A percentile compares a stretch with the other conserved stretches of the same genome.
These are phyloP conservation scores for Geotrichum fermentans DNA, from an alignment of 1,139 yeast genomes.

Conservation along the genomic window DNA sequence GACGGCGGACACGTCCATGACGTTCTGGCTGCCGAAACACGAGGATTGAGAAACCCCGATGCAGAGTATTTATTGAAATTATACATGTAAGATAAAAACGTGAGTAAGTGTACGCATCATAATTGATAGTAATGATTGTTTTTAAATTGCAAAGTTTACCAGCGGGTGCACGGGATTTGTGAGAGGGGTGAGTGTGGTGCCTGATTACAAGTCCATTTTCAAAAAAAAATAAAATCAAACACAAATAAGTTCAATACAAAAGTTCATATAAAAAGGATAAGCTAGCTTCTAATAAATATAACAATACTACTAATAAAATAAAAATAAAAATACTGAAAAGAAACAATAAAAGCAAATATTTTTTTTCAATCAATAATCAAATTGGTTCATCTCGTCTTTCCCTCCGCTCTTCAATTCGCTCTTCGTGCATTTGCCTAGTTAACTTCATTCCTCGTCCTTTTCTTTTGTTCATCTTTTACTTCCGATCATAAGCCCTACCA, in stretches of 20 bases:
- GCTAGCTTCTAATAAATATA: neutral
- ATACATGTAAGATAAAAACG: too few species aligned
- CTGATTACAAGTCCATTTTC: neutral
- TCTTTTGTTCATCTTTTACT: too few species aligned
- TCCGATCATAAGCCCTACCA: too few species aligned
- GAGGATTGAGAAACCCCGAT: neutral
- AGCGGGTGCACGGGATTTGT: too few species aligned
- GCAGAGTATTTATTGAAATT: too few species aligned
- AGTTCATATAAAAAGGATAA: neutral
- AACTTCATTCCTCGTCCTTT: neutral
- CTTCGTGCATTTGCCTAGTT: neutral
- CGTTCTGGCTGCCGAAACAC: constrained; percentile 38
- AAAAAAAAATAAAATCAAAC: neutral
- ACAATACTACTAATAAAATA: too few species aligned
- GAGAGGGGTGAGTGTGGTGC: too few species aligned
- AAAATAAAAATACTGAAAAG: neutral
- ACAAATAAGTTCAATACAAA: neutral
- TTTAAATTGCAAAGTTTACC: too few species aligned
- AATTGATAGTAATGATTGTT: too few species aligned
- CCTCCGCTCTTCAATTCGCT: neutral
- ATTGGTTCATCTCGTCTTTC: too few species aligned
- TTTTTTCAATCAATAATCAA: neutral
- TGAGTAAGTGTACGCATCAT: too few species aligned
- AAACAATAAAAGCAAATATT: neutral
- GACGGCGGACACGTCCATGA: constrained; percentile 63